A percentile compares a stretch with the other conserved stretches of the same genome.
These are phyloP conservation scores for Boechera retrofracta DNA, from an alignment of 345 rosid genomes.

Conservation along the genomic window DNA sequence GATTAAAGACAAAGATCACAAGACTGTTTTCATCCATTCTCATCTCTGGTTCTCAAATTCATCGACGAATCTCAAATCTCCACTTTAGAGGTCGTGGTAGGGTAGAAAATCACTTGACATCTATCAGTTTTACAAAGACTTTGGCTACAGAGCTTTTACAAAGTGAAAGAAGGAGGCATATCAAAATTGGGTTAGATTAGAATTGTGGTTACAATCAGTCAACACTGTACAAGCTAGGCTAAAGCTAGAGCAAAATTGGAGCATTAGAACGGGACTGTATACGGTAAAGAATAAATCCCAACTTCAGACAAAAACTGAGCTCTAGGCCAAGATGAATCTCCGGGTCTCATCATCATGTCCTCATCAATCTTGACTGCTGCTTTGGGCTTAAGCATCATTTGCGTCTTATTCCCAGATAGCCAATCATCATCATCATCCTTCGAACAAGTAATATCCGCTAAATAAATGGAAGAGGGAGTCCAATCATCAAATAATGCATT, in stretches of 20 bases:
- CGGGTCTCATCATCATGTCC: constrained; percentile 16
- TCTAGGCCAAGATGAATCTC: constrained; percentile 43
- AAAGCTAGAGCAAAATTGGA: neutral
- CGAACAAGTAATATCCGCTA: neutral
- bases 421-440: constrained; percentile 53
- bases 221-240: constrained; percentile 27
- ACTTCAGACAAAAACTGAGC: constrained; percentile 53
- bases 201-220: constrained; percentile 24
- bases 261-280: constrained; percentile 58
- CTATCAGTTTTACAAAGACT: neutral
- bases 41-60: no score
- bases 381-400: neutral
- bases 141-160: neutral
- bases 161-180: no score
- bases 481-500: constrained; percentile 55
- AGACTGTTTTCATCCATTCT: no score
- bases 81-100: no score
- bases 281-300: constrained; percentile 67
- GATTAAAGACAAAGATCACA: no score
- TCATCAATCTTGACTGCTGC: constrained; percentile 3
- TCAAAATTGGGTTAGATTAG: constrained; percentile 42
- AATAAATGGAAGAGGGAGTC: constrained; percentile 43
- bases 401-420: constrained; percentile 50
- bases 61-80: neutral
- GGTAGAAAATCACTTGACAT: no score